phyloP scores from a whole-genome alignment of 139 green algal genomes.

The Tetraselmis striata region DNA sequence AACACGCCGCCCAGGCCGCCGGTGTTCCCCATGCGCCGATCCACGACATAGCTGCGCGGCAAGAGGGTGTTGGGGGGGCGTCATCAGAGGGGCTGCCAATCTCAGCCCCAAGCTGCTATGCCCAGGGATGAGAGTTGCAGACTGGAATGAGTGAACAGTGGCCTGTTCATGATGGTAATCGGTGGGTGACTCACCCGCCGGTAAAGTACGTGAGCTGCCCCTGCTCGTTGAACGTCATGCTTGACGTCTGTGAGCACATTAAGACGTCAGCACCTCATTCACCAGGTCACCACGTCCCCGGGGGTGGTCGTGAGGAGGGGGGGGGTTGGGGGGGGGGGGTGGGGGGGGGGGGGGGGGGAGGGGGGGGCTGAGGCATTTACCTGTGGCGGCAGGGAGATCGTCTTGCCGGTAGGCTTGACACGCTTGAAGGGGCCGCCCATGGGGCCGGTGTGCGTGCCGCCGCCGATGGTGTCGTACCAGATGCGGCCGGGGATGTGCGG shows the following conservation, averaged over 20 bases:
- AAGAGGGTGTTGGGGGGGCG: no score
- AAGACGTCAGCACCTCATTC: no score
- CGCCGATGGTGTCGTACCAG: slow-evolving; percentile 29
- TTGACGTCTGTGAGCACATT: slow-evolving; percentile 27
- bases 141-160: not conserved
- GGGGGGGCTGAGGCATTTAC: no score
- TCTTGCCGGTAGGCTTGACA: slow-evolving; percentile 26
- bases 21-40: slow-evolving; percentile 39
- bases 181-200: not conserved
- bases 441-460: slow-evolving; percentile 20
- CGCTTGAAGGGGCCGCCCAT: slow-evolving; percentile 22
- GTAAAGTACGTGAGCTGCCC: slow-evolving; percentile 27
- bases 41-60: slow-evolving; percentile 42
- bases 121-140: not conserved
- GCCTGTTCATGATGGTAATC: no score
- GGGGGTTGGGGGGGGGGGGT: no score
- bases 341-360: no score
- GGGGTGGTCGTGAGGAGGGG: no score
- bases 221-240: slow-evolving; percentile 41
- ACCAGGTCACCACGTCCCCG: no score
- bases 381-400: not conserved
- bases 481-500: slow-evolving; percentile 43
- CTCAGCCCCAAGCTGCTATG: no score
- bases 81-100: no score
- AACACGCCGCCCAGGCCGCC: slow-evolving; percentile 50